A percentile compares a stretch with the other conserved stretches of the same genome.
phyloP scores from a whole-genome alignment of 257 asterid genomes.

The Solanum bulbocastanum region DNA sequence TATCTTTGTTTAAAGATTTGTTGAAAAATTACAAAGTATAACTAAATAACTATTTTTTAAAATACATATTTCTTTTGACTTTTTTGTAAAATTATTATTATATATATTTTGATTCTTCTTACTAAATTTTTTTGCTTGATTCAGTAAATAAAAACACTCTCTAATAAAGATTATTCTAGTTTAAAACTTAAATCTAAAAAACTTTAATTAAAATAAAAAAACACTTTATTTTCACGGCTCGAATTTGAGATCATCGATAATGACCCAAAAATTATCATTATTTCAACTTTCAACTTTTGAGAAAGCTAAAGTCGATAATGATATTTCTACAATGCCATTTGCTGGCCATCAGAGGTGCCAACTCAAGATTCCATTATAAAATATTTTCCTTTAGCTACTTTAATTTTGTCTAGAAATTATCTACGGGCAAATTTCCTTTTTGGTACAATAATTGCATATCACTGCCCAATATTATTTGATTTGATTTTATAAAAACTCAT shows the following conservation, averaged over 20 bases:
- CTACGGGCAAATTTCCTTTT: background rate
- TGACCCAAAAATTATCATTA: background rate
- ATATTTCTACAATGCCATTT: background rate
- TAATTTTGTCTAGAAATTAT: background rate
- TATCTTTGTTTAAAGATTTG: background rate
- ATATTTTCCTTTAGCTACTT: background rate
- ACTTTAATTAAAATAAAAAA: accelerated
- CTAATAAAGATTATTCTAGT: accelerated
- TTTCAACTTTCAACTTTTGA: background rate
- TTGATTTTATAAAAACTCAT: background rate
- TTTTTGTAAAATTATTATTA: too few species aligned
- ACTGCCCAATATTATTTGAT: background rate
- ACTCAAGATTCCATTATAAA: background rate
- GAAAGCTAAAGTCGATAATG: background rate
- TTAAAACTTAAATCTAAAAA: background rate
- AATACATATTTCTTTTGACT: too few species aligned
- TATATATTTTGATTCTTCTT: background rate
- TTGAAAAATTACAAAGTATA: background rate
- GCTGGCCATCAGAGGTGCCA: background rate
- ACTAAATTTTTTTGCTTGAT: too few species aligned
- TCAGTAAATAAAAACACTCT: background rate
- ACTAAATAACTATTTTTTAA: too few species aligned
- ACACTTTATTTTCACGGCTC: background rate
- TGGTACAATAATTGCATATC: background rate
- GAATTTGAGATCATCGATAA: background rate